Evolutionary conservation across 2,329 filamentous ascomycete genomes (phyloP).

Genomic region (Westerdykella aurantiaca): DNA sequence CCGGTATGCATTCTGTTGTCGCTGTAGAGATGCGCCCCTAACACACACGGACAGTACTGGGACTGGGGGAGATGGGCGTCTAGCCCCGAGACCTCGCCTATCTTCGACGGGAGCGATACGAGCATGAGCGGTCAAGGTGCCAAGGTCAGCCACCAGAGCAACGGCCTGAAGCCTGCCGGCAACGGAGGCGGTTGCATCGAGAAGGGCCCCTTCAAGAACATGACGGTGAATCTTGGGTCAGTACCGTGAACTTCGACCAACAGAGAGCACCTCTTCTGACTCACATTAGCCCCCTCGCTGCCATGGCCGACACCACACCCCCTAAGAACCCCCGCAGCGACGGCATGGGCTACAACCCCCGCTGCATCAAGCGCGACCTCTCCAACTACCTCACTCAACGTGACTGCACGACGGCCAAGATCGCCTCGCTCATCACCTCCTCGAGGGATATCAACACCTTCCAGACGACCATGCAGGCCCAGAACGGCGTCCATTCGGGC

Average conservation of each 20-base stretch:
- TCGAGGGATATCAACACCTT: constrained; percentile 32
- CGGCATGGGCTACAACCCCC: constrained; percentile 33
- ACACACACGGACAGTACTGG: constrained; percentile 40
- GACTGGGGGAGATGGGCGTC: constrained; percentile 48
- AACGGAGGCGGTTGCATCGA: constrained; percentile 53
- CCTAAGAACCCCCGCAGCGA: constrained; percentile 36
- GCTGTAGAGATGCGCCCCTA: background rate
- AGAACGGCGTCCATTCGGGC: constrained; percentile 38
- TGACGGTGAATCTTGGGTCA: constrained; percentile 29
- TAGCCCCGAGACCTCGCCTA: constrained; percentile 44
- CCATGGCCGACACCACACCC: constrained; percentile 19
- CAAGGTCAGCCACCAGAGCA: constrained; percentile 23
- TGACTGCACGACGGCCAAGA: constrained; percentile 26
- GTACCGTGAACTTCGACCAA: constrained; percentile 1
- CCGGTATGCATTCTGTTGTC: constrained; percentile 26
- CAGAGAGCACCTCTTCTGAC: background rate
- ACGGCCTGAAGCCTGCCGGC: constrained; percentile 40
- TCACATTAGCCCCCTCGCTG: constrained; percentile 17
- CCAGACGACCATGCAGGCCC: constrained; percentile 36
- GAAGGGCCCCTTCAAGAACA: constrained; percentile 46
- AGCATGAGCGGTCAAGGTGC: constrained; percentile 46
- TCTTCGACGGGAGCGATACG: constrained; percentile 54
- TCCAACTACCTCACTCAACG: constrained; percentile 22
- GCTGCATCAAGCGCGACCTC: constrained; percentile 40
- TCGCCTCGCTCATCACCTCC: constrained; percentile 21